Evolutionary conservation across 2,329 filamentous ascomycete genomes (phyloP), one percentile per base, ranked within the genome.

Genomic region (Xylariaceae sp.): DNA sequence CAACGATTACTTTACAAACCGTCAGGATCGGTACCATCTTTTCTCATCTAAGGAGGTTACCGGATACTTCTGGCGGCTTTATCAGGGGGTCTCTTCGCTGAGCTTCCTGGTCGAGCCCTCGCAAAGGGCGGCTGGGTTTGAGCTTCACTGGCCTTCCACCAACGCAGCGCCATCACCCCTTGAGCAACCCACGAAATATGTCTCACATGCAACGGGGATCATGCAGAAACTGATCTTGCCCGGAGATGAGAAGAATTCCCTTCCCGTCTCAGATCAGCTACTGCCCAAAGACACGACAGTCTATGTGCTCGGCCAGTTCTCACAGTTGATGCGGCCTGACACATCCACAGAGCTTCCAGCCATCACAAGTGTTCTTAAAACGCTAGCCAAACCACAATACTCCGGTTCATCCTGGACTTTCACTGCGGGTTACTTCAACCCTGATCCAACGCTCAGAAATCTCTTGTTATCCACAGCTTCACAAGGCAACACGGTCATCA

Each of bases 381-480:
- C 80, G 1, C 79, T 96, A 3, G 79, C 86, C 0, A 73, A 71
- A 0, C 80, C 87, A 0, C 73, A 78, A 4, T 88, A 89, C 64
- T 74, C 77, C 7, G 79, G 82, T 35, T 88, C 88, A 0, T 86
- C 84, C 11, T 99, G 94, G 94, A 94, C 90, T 0, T 97, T 99
- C 70, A 97, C 94, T 0, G 94, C 94, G 0, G 94, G 94, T 50
- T 99, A 99, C 74, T 99, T 99, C 76, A 99, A 99, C 74, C 95
- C 95, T 53, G 91, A 91, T 5, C 87, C 91, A 0, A 84, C 86
- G 3, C 81, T 97, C 26, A 91, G 89, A 2, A 81, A 85, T 40
- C 80, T 96, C 0, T 78, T 99, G 0, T 83, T 99, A 34, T 77
- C 80, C 5, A 91, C 89, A 0, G 80, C 84, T 1, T 87, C 86